These are phyloP conservation scores for Xylaria sp. DNA, from an alignment of 2,329 filamentous ascomycete genomes.

Conservation along the genomic window DNA sequence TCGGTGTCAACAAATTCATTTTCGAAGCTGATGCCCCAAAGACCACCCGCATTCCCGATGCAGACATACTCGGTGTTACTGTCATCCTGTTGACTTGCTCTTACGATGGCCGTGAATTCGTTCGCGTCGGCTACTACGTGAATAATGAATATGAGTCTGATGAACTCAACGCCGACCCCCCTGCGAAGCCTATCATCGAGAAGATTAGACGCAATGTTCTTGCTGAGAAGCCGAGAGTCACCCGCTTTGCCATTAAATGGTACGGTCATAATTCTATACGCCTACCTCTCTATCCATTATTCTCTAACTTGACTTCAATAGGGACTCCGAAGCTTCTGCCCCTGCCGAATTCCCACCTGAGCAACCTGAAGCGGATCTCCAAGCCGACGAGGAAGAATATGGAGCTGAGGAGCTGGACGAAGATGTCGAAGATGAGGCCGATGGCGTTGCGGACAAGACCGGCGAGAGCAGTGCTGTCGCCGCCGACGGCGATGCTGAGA, in stretches of 20 bases:
- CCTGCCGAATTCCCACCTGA: constrained; percentile 96
- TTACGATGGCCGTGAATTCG: constrained; percentile 96
- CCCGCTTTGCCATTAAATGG: constrained; percentile 99
- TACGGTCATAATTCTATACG: constrained; percentile 57
- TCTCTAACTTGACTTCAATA: constrained; percentile 51
- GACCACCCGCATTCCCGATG: constrained; percentile 88
- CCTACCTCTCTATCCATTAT: neutral
- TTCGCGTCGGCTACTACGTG: constrained; percentile 98
- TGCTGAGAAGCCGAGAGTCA: constrained; percentile 96
- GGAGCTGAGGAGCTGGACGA: constrained; percentile 88
- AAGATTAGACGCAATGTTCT: constrained; percentile 92
- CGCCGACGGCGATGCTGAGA: constrained; percentile 73
- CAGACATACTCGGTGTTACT: constrained; percentile 95
- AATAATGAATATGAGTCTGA: constrained; percentile 99
- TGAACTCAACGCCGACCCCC: constrained; percentile 87
- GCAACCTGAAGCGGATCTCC: constrained; percentile 93
- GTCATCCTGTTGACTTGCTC: constrained; percentile 96
- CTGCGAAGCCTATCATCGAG: constrained; percentile 90
- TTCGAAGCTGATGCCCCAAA: constrained; percentile 96
- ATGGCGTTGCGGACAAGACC: constrained; percentile 59
- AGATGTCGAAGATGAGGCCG: constrained; percentile 65
- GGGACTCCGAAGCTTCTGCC: constrained; percentile 97
- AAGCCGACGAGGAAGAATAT: constrained; percentile 86
- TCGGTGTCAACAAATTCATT: constrained; percentile 98
- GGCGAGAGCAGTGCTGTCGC: constrained; percentile 56